Evolutionary conservation across 148 eudicot species (phyloP).

Genomic region (Silene uniflora): DNA sequence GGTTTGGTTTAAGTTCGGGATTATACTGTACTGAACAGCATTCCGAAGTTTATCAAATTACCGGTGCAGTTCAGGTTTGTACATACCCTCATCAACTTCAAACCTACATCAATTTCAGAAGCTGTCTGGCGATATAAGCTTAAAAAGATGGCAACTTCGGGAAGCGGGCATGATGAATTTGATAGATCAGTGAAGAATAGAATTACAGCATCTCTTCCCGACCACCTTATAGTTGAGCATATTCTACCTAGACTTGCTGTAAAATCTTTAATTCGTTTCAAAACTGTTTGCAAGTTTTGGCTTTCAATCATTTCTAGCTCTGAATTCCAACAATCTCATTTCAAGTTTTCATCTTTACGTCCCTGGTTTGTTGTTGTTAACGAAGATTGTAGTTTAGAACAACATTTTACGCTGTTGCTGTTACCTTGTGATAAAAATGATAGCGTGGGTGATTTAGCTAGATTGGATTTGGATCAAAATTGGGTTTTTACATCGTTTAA

Average conservation of each 20-base stretch:
- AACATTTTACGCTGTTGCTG: neutral
- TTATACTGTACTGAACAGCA: too few species aligned
- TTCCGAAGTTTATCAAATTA: too few species aligned
- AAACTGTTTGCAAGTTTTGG: conserved; percentile 23
- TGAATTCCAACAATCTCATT: conserved; percentile 13
- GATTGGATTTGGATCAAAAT: neutral
- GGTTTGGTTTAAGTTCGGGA: too few species aligned
- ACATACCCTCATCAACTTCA: too few species aligned
- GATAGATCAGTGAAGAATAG: conserved; percentile 13
- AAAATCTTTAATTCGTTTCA: conserved; percentile 21
- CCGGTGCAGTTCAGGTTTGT: too few species aligned
- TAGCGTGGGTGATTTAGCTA: neutral
- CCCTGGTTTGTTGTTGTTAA: conserved; percentile 5
- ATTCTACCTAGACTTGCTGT: conserved; percentile 20
- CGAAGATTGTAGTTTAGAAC: conserved; percentile 1
- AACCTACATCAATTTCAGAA: neutral
- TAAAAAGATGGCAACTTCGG: neutral
- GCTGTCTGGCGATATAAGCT: neutral
- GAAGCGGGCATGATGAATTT: neutral
- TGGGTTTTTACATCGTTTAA: neutral
- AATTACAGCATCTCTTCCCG: neutral
- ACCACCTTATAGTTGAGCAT: conserved; percentile 11
- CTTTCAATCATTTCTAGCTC: conserved; percentile 10
- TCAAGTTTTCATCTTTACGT: conserved; percentile 2
- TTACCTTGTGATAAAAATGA: neutral